Evolutionary conservation across 805 yeast species (phyloP).

Genomic region (Schwanniomyces occidentalis): DNA sequence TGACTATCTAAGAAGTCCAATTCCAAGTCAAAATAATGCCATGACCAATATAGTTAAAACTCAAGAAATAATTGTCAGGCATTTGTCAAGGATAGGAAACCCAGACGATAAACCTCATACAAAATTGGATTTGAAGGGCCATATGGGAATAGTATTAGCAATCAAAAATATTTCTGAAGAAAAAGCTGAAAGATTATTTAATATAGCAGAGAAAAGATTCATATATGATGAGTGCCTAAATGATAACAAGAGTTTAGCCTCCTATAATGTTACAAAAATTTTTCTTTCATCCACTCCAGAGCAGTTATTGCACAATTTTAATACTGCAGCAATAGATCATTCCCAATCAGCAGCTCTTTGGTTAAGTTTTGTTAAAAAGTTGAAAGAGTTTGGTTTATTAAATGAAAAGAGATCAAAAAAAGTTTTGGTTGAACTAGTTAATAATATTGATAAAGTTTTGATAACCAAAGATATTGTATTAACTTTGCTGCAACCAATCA

Average conservation of each 20-base stretch:
- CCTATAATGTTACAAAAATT: constrained; percentile 25
- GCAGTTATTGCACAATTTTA: constrained; percentile 34
- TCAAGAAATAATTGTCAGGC: constrained; percentile 29
- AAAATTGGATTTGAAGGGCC: constrained; percentile 27
- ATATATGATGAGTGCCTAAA: constrained; percentile 4
- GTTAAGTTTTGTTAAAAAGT: constrained; percentile 34
- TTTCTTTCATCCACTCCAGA: constrained; percentile 33
- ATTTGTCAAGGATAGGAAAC: constrained; percentile 10
- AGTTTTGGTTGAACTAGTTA: constrained; percentile 25
- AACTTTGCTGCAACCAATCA: constrained; percentile 30
- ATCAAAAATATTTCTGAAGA: constrained; percentile 21
- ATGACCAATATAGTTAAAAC: constrained; percentile 19
- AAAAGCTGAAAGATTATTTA: constrained; percentile 27
- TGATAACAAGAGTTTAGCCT: constrained; percentile 18
- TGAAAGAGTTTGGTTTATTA: constrained; percentile 32
- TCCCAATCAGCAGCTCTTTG: constrained; percentile 31
- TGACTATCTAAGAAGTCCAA: constrained; percentile 10
- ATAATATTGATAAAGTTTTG: constrained; percentile 18
- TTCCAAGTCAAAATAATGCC: constrained; percentile 1
- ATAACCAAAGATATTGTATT: constrained; percentile 34
- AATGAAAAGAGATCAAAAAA: constrained; percentile 26
- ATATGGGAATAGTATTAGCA: constrained; percentile 38
- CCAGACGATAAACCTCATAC: constrained; percentile 11
- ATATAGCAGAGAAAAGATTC: constrained; percentile 25
- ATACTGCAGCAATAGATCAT: constrained; percentile 23